These are phyloP conservation scores for Elaeis oleifera DNA, from an alignment of 202 grass and related monocot species.

Conservation along the genomic window DNA sequence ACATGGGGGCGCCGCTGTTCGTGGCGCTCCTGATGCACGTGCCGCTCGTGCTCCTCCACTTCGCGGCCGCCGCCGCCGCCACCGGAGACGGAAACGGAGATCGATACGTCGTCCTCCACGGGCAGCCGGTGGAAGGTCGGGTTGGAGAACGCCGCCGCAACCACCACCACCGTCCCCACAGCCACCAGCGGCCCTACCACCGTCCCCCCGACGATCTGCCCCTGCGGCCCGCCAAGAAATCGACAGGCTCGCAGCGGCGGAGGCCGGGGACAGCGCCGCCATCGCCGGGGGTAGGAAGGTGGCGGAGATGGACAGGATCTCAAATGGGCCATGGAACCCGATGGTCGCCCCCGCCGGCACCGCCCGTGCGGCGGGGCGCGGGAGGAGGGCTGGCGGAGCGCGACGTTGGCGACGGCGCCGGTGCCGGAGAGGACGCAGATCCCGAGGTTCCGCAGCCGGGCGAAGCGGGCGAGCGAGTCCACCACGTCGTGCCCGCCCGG, in stretches of 20 bases:
- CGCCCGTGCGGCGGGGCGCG: not conserved
- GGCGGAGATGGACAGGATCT: constrained; percentile 82
- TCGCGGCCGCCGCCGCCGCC: constrained; percentile 35
- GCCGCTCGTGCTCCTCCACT: not conserved
- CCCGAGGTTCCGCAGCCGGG: constrained; percentile 24
- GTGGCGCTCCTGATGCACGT: not conserved
- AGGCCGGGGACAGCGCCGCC: constrained; percentile 37
- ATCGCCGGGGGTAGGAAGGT: constrained; percentile 61
- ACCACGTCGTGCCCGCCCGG: constrained; percentile 37
- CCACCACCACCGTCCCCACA: constrained; percentile 47
- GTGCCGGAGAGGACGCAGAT: constrained; percentile 37
- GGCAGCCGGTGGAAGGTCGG: constrained; percentile 88
- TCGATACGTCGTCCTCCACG: constrained; percentile 40
- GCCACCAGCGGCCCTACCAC: constrained; percentile 56
- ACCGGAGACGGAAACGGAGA: constrained; percentile 49
- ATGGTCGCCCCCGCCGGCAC: constrained; percentile 13
- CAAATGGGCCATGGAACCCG: constrained; percentile 60
- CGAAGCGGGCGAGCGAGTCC: constrained; percentile 35
- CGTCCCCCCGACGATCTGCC: constrained; percentile 73
- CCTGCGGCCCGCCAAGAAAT: constrained; percentile 77
- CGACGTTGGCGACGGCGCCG: constrained; percentile 28
- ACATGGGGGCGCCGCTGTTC: not conserved
- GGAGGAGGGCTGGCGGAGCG: constrained; percentile 31
- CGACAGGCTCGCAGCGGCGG: constrained; percentile 33
- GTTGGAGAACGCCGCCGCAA: constrained; percentile 71